A percentile compares a stretch with the other conserved stretches of the same genome.
phyloP scores from a whole-genome alignment of 2,329 filamentous ascomycete species.

The Phialophora verrucosa region DNA sequence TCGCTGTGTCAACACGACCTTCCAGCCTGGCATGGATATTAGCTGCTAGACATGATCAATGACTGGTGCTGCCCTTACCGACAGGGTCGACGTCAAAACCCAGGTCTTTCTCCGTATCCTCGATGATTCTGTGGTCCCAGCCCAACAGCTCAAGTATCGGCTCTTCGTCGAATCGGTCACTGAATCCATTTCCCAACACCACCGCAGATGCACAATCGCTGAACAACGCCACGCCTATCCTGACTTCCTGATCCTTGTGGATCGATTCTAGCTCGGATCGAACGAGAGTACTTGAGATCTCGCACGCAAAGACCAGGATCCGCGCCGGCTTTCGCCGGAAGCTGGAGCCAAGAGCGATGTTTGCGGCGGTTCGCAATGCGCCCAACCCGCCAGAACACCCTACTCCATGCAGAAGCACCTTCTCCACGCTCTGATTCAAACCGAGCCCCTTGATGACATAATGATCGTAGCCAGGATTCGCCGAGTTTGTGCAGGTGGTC shows the following conservation, averaged over 20 bases:
- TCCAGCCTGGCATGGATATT: slow-evolving; percentile 59
- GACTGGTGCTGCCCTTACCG: slow-evolving; percentile 51
- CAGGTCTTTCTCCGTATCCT: slow-evolving; percentile 66
- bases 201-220: slow-evolving; percentile 72
- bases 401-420: slow-evolving; percentile 69
- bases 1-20: slow-evolving; percentile 67
- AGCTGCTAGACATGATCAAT: slow-evolving; percentile 2
- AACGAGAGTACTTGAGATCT: slow-evolving; percentile 57
- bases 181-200: slow-evolving; percentile 67
- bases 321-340: slow-evolving; percentile 65
- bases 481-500: slow-evolving; percentile 72
- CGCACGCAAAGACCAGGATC: slow-evolving; percentile 65
- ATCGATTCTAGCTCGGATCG: slow-evolving; percentile 70
- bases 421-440: slow-evolving; percentile 64
- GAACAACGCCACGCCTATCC: slow-evolving; percentile 71
- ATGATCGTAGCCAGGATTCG: slow-evolving; percentile 72
- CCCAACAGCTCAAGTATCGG: slow-evolving; percentile 65
- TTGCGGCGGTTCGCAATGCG: slow-evolving; percentile 67
- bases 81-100: slow-evolving; percentile 69
- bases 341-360: slow-evolving; percentile 67
- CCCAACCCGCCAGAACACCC: slow-evolving; percentile 70
- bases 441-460: slow-evolving; percentile 66
- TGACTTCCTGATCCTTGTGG: slow-evolving; percentile 62
- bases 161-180: slow-evolving; percentile 39
- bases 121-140: slow-evolving; percentile 68